Evolutionary conservation across 2,329 filamentous ascomycete genomes (phyloP), one percentile per base, ranked within the genome.

Genomic region (Curvularia sp.): DNA sequence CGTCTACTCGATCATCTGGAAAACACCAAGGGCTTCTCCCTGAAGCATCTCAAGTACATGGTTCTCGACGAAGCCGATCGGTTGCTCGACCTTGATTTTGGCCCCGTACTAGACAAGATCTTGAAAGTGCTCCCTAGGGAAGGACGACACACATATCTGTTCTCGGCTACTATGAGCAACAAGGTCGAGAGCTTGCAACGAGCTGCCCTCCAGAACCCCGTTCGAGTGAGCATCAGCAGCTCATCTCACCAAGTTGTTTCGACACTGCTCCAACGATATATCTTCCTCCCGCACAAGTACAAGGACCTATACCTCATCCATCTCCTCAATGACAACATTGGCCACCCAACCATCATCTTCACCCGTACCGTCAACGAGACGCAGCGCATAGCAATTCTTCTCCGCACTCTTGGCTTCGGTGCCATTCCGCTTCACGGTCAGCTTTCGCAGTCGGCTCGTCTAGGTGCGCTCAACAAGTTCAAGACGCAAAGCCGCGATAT

Each of bases 41-140:
- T 98, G 48, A 86, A 90, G 28, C 84, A 85, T 3, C 81, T 97
- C 36, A 93, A 93, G 72, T 97, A 94, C 73, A 82, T 98, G 3
- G 93, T 97, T 61, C 93, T 98, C 86, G 94, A 97, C 73, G 94
- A 97, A 80, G 94, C 94, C 23, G 94, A 98, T 76, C 84, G 93
- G 57, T 83, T 98, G 9, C 85, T 98, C 1, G 95, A 99, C 73
- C 88, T 97, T 75, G 93, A 97, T 76, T 98, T 98, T 67, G 93
- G 93, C 0, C 92, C 93, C 2, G 90, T 93, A 21, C 86, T 98
- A 36, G 92, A 97, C 78, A 97, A 96, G 79, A 92, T 97, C 53
- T 85, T 98, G 50, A 94, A 95, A 77, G 92, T 96, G 25, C 81
- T 97, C 4, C 93, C 93, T 0, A 66, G 73, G 38, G 76, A 78